Base-by-base conservation (phyloP, 148 eudicot genomes). In the Suaeda aralocaspica region DNA sequence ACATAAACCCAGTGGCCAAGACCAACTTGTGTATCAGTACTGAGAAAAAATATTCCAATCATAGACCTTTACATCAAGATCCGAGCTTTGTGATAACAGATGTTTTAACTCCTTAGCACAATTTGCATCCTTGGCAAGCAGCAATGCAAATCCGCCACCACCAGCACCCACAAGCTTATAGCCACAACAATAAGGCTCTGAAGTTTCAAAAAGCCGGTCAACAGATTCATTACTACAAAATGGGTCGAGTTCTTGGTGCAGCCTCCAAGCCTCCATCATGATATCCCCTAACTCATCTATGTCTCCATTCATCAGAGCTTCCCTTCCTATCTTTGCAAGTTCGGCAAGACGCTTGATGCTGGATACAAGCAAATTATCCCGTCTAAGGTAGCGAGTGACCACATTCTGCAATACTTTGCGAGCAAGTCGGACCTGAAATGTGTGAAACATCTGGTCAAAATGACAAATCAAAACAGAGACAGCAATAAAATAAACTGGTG, bases 81-180 rank as follows among this genome's bases (percentile, higher is more conserved):
- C 83, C 0, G 85, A 64, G 74, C 74, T 82, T 44, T 79, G 72
- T 14, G 80, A 74, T 24, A 91, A 70, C 58, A 73, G 73, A 41
- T 24, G 73, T 72, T 80, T 83, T 79, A 95, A 72, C 72, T 85
- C 80, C 72, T 81, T 25, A 19, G 97, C 88, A 25, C 71, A 41
- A 51, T 81, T 85, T 6, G 83, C 84, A 81, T 80, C 82, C 80
- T 91, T 91, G 25, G 93, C 93, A 41, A 95, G 88, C 76, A 95
- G 70, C 71, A 91, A 81, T 1, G 99, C 99, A 57, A 95, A 95
- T 25, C 99, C 99, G 0, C 99, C 99, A 58, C 97, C 97, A 26
- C 99, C 99, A 70, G 99, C 99, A 63, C 99, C 99, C 61, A 95
- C 97, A 21, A 95, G 99, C 81, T 95, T 95, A 87, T 85, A 89